Conservation (phyloP, 495 filamentous ascomycete species). For the Penicillium bialowiezense region DNA sequence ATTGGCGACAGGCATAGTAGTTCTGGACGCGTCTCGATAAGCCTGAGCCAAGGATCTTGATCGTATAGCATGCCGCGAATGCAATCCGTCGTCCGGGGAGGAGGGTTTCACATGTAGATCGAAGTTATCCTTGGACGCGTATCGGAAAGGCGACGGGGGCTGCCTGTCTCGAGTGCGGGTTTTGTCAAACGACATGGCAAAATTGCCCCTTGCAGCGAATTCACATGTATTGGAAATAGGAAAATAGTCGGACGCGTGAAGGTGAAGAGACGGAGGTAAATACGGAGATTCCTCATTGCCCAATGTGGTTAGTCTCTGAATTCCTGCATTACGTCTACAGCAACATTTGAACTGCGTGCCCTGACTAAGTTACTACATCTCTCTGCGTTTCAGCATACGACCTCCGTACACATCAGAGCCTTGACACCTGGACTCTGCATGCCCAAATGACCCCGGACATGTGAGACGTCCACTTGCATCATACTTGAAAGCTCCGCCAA, state of each 20-base stretch:
- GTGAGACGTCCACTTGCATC: constrained; percentile 31
- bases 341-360: background rate
- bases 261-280: constrained; percentile 12
- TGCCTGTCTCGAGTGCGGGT: constrained; percentile 20
- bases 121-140: constrained; percentile 30
- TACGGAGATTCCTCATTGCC: constrained; percentile 27
- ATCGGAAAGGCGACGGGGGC: constrained; percentile 35
- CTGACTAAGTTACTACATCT: too few relatives aligned
- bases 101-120: constrained; percentile 28
- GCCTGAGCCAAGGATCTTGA: constrained; percentile 40
- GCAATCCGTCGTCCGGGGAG: constrained; percentile 28
- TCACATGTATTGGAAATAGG: constrained; percentile 14
- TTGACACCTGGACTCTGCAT: background rate
- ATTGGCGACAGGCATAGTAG: constrained; percentile 12
- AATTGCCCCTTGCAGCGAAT: constrained; percentile 9
- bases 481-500: constrained; percentile 13
- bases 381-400: background rate
- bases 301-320: constrained; percentile 16
- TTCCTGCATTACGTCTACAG: constrained; percentile 5
- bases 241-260: too few relatives aligned
- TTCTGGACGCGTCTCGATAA: constrained; percentile 28
- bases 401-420: too few relatives aligned
- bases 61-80: constrained; percentile 30
- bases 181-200: constrained; percentile 2
- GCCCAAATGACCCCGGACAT: constrained; percentile 24